Conservation (phyloP, 176 grass and related monocot species). For the Saccharum spontaneum region DNA sequence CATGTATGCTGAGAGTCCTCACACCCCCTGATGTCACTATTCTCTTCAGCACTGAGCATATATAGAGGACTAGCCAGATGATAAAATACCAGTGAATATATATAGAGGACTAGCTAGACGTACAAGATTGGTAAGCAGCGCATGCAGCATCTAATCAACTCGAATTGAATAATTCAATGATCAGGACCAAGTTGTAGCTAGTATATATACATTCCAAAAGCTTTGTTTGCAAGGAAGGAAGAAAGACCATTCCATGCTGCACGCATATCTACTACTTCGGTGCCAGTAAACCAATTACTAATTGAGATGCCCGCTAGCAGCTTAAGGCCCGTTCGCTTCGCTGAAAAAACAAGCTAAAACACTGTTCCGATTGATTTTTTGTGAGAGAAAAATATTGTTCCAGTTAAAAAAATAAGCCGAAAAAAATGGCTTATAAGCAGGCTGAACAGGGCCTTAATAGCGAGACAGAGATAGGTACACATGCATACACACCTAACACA, state of each 20-base stretch:
- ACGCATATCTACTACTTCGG: neutral
- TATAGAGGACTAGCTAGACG: neutral
- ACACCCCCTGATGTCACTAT: neutral
- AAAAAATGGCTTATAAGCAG: no score
- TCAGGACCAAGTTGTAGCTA: neutral
- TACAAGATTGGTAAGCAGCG: neutral
- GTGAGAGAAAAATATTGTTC: no score
- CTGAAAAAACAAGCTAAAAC: no score
- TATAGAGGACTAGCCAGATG: neutral
- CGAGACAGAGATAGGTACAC: neutral
- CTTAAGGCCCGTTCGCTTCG: no score
- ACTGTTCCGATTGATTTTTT: no score
- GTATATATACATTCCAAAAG: constrained; percentile 13
- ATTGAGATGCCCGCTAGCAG: neutral
- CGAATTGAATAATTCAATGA: neutral
- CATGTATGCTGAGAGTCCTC: neutral
- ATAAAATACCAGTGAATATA: neutral
- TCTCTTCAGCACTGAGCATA: neutral
- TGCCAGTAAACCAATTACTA: neutral
- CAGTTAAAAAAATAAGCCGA: no score
- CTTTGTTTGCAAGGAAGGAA: constrained; percentile 11
- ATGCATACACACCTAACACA: neutral
- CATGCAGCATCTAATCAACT: constrained; percentile 6
- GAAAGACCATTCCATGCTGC: neutral
- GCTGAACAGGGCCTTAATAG: no score